Evolutionary conservation across 257 asterid genomes (phyloP).

Genomic region (Orobanche coerulescens): DNA sequence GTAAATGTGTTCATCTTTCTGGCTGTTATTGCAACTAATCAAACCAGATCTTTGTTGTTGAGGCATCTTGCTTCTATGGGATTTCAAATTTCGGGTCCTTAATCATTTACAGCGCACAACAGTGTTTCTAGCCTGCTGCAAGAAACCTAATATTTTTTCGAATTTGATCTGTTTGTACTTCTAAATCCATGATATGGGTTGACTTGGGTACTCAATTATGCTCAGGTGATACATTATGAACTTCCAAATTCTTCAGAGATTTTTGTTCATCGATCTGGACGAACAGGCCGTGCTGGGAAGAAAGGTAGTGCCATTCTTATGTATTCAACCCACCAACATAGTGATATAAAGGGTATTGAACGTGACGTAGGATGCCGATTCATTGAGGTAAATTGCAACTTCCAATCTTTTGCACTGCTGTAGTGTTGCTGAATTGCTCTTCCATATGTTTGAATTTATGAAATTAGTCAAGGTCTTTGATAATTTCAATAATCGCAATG

Average conservation of each 20-base stretch:
- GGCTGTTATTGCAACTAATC: conserved; percentile 14
- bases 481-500: conserved; percentile 3
- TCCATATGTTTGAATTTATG: conserved; percentile 10
- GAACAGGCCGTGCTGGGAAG: conserved; percentile 99
- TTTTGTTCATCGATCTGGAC: conserved; percentile 95
- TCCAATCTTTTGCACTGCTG: neutral
- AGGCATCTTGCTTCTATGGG: neutral
- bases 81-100: neutral
- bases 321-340: conserved; percentile 52
- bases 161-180: conserved; percentile 4
- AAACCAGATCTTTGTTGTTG: neutral
- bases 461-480: neutral
- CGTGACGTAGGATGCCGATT: conserved; percentile 87
- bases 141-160: neutral
- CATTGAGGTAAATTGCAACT: conserved; percentile 46
- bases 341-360: conserved; percentile 69
- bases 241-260: conserved; percentile 78
- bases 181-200: neutral
- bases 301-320: conserved; percentile 80
- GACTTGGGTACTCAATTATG: conserved; percentile 14
- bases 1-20: neutral
- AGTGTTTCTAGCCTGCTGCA: neutral
- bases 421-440: conserved; percentile 7
- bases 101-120: neutral
- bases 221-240: conserved; percentile 84